Conservation (phyloP, 257 asterid species). For the Solanum chilense region DNA sequence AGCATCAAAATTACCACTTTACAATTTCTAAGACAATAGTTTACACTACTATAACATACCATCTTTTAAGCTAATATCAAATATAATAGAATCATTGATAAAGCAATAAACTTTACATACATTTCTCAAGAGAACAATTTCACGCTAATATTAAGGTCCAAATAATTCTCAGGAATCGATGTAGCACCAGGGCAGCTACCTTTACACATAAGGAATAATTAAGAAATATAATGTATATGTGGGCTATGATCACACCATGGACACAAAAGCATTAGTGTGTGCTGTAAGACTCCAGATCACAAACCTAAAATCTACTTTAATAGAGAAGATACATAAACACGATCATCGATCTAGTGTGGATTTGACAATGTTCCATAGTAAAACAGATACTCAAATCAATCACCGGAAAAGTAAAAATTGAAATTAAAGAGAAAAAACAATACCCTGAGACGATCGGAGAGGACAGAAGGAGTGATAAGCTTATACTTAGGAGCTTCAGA, state of each 20-base stretch:
- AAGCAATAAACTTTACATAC: neutral
- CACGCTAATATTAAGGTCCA: neutral
- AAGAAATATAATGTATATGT: too few relatives aligned
- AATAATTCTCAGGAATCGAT: neutral
- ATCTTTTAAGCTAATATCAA: neutral
- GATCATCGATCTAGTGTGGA: neutral
- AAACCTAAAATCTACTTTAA: neutral
- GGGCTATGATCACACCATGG: neutral
- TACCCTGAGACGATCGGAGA: conserved; percentile 95
- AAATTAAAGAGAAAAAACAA: neutral
- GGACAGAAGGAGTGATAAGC: conserved; percentile 87
- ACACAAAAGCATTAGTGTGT: neutral
- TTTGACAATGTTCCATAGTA: neutral
- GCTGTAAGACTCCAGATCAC: neutral
- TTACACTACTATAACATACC: too few relatives aligned
- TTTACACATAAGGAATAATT: too few relatives aligned
- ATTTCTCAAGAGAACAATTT: neutral
- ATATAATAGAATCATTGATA: neutral
- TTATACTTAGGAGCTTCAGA: conserved; percentile 86
- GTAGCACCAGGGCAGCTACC: neutral
- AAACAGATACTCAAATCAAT: neutral
- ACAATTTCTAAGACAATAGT: neutral
- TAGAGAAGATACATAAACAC: neutral
- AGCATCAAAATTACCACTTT: neutral
- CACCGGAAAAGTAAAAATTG: neutral